Evolutionary conservation across 768 basidiomycete species (phyloP).

Genomic region (Termitomyces sp.): DNA sequence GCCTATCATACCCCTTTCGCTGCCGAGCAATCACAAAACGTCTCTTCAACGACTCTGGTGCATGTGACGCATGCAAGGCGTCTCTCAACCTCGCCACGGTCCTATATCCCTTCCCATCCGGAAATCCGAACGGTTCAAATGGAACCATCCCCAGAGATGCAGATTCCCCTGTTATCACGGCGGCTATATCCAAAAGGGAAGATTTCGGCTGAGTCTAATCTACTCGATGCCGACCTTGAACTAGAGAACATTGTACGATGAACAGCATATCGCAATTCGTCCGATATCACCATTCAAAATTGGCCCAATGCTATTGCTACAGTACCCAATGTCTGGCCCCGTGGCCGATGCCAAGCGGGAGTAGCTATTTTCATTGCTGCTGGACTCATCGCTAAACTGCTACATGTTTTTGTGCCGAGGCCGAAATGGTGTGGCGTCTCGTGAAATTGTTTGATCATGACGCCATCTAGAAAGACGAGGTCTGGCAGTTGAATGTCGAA

Average conservation of each 20-base stretch:
- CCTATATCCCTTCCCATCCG: constrained; percentile 23
- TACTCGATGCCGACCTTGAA: constrained; percentile 8
- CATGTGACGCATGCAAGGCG: constrained; percentile 26
- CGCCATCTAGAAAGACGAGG: background rate
- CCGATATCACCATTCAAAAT: background rate
- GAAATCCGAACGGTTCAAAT: constrained; percentile 43
- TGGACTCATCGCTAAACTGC: background rate
- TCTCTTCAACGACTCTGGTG: background rate
- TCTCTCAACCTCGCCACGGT: constrained; percentile 28
- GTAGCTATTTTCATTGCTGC: background rate
- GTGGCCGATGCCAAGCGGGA: background rate
- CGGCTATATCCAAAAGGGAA: background rate
- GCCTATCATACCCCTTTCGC: constrained; percentile 1
- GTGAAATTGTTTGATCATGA: background rate
- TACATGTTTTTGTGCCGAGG: background rate
- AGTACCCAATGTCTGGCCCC: background rate
- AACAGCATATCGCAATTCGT: background rate
- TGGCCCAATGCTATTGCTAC: background rate
- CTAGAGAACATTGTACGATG: constrained; percentile 4
- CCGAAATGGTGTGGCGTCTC: background rate
- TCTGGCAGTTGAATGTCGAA: background rate
- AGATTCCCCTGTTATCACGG: constrained; percentile 27
- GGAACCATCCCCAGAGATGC: constrained; percentile 51
- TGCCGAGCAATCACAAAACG: background rate
- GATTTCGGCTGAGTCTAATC: background rate